Base-by-base conservation (phyloP, 75 land plant species). In the Cupressus sempervirens region DNA sequence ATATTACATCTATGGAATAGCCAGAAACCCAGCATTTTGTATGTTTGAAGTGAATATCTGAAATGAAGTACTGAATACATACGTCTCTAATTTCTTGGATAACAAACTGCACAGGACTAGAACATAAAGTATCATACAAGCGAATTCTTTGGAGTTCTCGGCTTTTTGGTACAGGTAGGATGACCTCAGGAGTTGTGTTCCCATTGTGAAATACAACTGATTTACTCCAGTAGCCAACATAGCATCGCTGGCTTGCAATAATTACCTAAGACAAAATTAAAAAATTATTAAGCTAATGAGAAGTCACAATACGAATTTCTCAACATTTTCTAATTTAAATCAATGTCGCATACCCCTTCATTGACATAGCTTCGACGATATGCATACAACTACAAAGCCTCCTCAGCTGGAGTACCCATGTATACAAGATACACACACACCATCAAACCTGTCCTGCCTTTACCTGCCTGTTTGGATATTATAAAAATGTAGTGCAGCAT, bases 371-470 rank as follows among this genome's bases (percentile, higher is more conserved):
- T 94, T 79, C 95, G 84, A 54, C 88, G 86, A n/a, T 86, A 77
- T 30, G 94, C 95, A 88, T 92, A 94, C 41, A 91, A 38, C 56
- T 90, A 91, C 75, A 94, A 85, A 73, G 95, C 95, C 68, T 91
- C 91, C 45, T 92, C 93, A 35, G 87, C 94, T 73, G 91, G 70
- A 89, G 91, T 91, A 84, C 94, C 94, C 73, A 46, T 70, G 74
- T 94, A 94, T 83, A 92, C 93, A 38, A 94, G 87, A 80, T 94
- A 94, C 29, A 91, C 89, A 84, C 93, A 92, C 7, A 94, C 95
- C 95, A 92, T 94, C 88, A 94, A 92, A 48, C 95, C 95, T 84
- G 95, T 94, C 56, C 95, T 84, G 83, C 95, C 94, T 89, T 94
- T 94, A 56, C 95, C 95, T 41, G 95, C 95, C 95, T 94, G 90